Evolutionary conservation across 805 yeast species (phyloP).

Genomic region (Komagataella ulmi): DNA sequence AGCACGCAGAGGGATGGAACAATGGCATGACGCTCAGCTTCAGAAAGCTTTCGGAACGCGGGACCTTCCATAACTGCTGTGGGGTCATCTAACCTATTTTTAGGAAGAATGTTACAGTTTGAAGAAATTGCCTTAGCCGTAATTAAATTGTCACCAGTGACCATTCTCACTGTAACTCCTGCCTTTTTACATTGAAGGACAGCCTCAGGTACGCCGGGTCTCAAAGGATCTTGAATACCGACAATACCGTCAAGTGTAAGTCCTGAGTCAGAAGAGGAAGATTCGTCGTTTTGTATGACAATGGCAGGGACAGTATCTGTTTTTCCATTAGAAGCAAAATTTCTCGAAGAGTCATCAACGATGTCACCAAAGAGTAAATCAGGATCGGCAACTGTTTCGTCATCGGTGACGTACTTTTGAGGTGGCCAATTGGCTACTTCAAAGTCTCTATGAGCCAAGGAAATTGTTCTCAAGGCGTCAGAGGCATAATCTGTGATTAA

Average conservation of each 20-base stretch:
- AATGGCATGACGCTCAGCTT: slow-evolving; percentile 37
- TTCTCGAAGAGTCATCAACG: slow-evolving; percentile 9
- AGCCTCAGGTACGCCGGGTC: slow-evolving; percentile 83
- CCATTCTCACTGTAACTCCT: slow-evolving; percentile 95
- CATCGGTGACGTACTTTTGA: slow-evolving; percentile 18
- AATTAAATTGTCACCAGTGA: slow-evolving; percentile 87
- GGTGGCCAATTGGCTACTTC: slow-evolving; percentile 55
- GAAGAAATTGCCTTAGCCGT: slow-evolving; percentile 89
- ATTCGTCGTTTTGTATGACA: slow-evolving; percentile 14
- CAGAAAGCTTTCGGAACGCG: slow-evolving; percentile 53
- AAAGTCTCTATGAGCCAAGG: slow-evolving; percentile 74
- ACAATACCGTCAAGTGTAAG: slow-evolving; percentile 60
- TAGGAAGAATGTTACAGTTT: slow-evolving; percentile 64
- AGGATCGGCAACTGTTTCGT: slow-evolving; percentile 24
- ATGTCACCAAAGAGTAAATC: slow-evolving; percentile 23
- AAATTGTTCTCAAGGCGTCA: slow-evolving; percentile 76
- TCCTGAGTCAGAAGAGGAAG: slow-evolving; percentile 10
- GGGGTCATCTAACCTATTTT: slow-evolving; percentile 37
- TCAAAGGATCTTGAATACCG: slow-evolving; percentile 92
- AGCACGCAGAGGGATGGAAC: slow-evolving; percentile 73
- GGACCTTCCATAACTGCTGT: slow-evolving; percentile 88
- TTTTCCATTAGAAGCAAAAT: slow-evolving; percentile 4
- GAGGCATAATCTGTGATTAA: slow-evolving; percentile 42
- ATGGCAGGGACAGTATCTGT: slow-evolving; percentile 10
- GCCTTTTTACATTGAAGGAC: slow-evolving; percentile 78